These are phyloP conservation scores for Aspergillus ruber DNA, from an alignment of 2,329 filamentous ascomycete species.

Conservation along the genomic window DNA sequence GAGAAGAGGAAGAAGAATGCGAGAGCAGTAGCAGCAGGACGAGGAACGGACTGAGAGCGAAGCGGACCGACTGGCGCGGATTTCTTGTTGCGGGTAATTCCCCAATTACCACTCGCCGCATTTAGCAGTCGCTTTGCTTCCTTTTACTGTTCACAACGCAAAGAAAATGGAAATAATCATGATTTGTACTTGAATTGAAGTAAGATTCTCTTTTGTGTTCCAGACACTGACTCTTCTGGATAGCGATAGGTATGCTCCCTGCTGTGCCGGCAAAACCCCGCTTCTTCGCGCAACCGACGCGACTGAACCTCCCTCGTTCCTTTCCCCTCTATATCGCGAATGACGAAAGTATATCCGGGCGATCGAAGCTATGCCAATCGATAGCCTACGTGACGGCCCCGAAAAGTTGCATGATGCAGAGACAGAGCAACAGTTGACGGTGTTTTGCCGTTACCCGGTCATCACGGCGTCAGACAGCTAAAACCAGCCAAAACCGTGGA, in stretches of 20 bases:
- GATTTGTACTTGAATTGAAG: too few species aligned
- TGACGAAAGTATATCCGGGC: neutral
- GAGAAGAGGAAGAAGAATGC: constrained; percentile 24
- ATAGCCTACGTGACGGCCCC: neutral
- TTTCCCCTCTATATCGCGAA: neutral
- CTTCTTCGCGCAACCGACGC: neutral
- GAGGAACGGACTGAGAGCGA: constrained; percentile 13
- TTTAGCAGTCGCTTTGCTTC: neutral
- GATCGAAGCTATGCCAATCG: neutral
- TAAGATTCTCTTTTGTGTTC: too few species aligned
- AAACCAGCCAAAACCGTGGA: too few species aligned
- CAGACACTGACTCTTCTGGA: too few species aligned
- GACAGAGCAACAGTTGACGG: neutral
- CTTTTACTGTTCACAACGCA: neutral
- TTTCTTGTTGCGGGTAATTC: neutral
- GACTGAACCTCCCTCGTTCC: neutral
- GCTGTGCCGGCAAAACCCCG: neutral
- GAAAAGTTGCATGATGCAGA: neutral
- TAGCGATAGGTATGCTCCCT: too few species aligned
- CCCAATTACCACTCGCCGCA: neutral
- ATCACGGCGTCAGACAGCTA: too few species aligned
- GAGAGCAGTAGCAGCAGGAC: constrained; percentile 20
- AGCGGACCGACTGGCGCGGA: constrained; percentile 6
- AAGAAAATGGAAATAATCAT: too few species aligned
- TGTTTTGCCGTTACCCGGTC: neutral